These are phyloP conservation scores for Acer yangbiense DNA, from an alignment of 345 rosid species.

Conservation along the genomic window DNA sequence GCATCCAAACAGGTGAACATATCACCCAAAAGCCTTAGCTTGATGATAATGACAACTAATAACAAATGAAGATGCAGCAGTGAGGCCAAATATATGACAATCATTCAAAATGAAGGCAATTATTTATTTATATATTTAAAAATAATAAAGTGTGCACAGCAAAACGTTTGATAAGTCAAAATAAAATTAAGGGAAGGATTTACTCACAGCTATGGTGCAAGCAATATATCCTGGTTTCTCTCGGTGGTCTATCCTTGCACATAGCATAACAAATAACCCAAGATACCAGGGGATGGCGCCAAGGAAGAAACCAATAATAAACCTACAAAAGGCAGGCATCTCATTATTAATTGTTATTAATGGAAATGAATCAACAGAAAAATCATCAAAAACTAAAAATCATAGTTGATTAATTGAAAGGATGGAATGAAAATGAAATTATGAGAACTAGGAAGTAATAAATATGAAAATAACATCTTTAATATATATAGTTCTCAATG, in stretches of 20 bases:
- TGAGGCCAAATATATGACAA: background rate
- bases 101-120: background rate
- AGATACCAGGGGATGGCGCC: slow-evolving; percentile 89
- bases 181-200: slow-evolving; percentile 9
- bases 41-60: background rate
- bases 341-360: slow-evolving; percentile 18
- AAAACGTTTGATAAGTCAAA: background rate
- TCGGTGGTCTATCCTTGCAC: slow-evolving; percentile 68
- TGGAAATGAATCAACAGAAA: slow-evolving; percentile 3
- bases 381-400: background rate
- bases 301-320: slow-evolving; percentile 82
- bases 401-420: background rate
- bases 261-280: slow-evolving; percentile 61
- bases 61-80: background rate
- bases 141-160: background rate
- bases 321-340: slow-evolving; percentile 45
- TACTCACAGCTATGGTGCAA: slow-evolving; percentile 79
- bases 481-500: background rate
- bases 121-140: background rate
- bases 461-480: background rate
- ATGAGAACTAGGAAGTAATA: background rate
- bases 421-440: background rate
- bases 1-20: background rate
- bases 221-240: slow-evolving; percentile 96
- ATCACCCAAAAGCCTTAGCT: background rate